Evolutionary conservation across 2,329 filamentous ascomycete genomes (phyloP).

Genomic region (Decorospora gaudefroyi): DNA sequence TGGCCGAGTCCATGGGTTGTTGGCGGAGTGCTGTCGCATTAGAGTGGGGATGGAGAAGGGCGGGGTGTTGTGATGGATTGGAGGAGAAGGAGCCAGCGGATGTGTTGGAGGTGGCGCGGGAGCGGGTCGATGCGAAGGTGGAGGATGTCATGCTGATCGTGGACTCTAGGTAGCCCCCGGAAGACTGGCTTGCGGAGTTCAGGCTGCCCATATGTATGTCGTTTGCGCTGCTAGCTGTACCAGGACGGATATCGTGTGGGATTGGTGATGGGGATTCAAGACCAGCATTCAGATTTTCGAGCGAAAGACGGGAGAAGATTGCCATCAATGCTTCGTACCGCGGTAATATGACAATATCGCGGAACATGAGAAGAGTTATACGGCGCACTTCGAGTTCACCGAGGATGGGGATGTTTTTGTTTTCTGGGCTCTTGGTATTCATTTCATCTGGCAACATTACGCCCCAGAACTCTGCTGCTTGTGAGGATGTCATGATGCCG

Average conservation of each 20-base stretch:
- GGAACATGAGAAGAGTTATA: slow-evolving; percentile 83
- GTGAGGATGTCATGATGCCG: slow-evolving; percentile 77
- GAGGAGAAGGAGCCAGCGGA: slow-evolving; percentile 55
- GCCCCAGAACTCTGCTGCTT: slow-evolving; percentile 90
- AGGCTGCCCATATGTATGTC: slow-evolving; percentile 66
- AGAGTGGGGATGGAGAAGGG: neutral
- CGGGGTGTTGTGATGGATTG: slow-evolving; percentile 31
- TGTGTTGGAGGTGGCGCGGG: slow-evolving; percentile 85
- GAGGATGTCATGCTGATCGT: slow-evolving; percentile 59
- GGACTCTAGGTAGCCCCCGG: slow-evolving; percentile 75
- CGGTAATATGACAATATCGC: slow-evolving; percentile 85
- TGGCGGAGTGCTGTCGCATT: slow-evolving; percentile 23
- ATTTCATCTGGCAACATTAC: slow-evolving; percentile 60
- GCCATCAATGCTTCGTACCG: slow-evolving; percentile 86
- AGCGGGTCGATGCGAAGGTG: slow-evolving; percentile 60
- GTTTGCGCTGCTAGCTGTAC: slow-evolving; percentile 38
- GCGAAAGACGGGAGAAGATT: slow-evolving; percentile 84
- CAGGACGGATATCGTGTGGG: slow-evolving; percentile 33
- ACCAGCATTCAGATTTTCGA: slow-evolving; percentile 68
- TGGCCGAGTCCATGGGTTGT: slow-evolving; percentile 59
- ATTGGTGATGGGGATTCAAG: slow-evolving; percentile 44
- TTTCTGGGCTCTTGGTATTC: slow-evolving; percentile 52
- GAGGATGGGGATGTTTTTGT: slow-evolving; percentile 52
- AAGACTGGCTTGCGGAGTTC: slow-evolving; percentile 65
- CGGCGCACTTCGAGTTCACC: slow-evolving; percentile 80